phyloP scores from a whole-genome alignment of 179 eudicot genomes.

The Spergularia azorica region DNA sequence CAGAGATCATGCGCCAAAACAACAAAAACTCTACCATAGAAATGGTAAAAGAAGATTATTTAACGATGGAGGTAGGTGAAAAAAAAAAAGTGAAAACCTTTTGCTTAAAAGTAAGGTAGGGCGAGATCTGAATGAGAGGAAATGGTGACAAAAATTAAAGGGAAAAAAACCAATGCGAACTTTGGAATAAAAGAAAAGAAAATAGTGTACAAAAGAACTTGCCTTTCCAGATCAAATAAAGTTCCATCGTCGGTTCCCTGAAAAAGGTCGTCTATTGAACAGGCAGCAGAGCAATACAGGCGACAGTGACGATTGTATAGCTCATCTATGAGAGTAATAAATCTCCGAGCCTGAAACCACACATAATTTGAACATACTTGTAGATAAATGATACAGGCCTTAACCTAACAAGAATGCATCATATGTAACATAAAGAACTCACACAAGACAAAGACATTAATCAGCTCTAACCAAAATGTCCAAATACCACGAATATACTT shows the following conservation, averaged over 20 bases:
- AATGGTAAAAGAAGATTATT: too few relatives aligned
- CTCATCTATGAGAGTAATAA: slow-evolving; percentile 91
- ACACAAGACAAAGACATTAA: neutral
- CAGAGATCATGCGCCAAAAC: neutral
- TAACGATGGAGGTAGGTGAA: too few relatives aligned
- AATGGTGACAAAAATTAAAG: neutral
- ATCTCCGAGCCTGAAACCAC: slow-evolving; percentile 81
- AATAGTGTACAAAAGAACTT: slow-evolving; percentile 28
- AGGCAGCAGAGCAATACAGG: slow-evolving; percentile 72
- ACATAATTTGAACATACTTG: slow-evolving; percentile 2
- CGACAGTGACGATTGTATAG: slow-evolving; percentile 91
- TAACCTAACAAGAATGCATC: neutral
- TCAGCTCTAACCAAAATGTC: neutral
- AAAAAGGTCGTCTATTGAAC: slow-evolving; percentile 87
- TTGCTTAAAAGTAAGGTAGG: too few relatives aligned
- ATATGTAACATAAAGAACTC: neutral
- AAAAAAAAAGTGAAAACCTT: too few relatives aligned
- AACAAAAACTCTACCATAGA: too few relatives aligned
- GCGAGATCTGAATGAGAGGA: too few relatives aligned
- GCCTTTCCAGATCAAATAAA: slow-evolving; percentile 90
- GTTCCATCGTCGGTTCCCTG: slow-evolving; percentile 97
- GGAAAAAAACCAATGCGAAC: neutral
- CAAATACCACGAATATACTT: neutral
- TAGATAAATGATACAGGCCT: neutral
- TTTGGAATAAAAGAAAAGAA: too few relatives aligned